These are phyloP conservation scores for Plasmodium adleri DNA, from an alignment of 169 alveolate species.

Conservation along the genomic window DNA sequence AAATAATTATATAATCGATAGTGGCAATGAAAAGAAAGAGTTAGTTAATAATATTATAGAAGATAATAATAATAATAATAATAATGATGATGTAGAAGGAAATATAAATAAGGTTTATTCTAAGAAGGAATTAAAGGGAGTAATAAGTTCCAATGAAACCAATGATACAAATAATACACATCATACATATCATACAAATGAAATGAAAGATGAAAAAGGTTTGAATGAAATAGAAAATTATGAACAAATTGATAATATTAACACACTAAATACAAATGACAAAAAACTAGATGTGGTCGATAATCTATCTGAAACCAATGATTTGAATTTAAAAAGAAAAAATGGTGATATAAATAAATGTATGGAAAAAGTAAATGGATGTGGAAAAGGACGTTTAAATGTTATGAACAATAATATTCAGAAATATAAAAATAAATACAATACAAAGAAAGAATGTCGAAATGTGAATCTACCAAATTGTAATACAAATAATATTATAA, in stretches of 20 bases:
- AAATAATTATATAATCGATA: neutral
- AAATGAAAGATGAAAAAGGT: neutral
- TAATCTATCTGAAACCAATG: neutral
- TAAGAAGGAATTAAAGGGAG: neutral
- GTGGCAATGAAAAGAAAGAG: neutral
- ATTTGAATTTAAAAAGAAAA: neutral
- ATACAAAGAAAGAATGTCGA: slow-evolving; percentile 34
- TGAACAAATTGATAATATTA: neutral
- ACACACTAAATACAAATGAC: neutral
- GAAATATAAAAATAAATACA: slow-evolving; percentile 23
- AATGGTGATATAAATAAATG: neutral
- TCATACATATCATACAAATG: neutral
- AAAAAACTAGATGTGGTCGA: neutral
- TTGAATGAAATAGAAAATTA: neutral
- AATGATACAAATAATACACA: too few relatives aligned
- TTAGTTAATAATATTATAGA: too few relatives aligned
- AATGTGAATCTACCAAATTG: slow-evolving; percentile 14
- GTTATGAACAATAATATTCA: slow-evolving; percentile 43
- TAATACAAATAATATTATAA: slow-evolving; percentile 19
- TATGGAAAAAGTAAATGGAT: neutral
- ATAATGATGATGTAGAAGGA: neutral
- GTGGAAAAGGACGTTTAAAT: neutral
- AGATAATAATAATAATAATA: neutral
- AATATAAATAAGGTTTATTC: neutral
- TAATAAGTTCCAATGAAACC: neutral